These are phyloP conservation scores for Fusarium heterosporum DNA, from an alignment of 2,329 filamentous ascomycete species.

Conservation along the genomic window DNA sequence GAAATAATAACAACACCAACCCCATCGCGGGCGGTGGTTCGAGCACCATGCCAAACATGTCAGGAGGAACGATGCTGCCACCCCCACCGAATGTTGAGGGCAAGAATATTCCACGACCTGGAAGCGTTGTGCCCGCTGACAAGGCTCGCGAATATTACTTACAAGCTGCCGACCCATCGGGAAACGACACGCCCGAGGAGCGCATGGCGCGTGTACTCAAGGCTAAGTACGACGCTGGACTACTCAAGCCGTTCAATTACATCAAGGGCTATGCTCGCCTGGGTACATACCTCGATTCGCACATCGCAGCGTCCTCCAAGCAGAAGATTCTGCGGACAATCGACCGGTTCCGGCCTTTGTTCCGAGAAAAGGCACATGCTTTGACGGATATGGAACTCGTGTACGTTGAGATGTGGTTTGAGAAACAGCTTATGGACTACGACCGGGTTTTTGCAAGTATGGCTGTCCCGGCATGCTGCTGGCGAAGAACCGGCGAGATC, in stretches of 20 bases:
- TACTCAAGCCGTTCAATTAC: slow-evolving; percentile 98
- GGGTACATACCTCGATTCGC: slow-evolving; percentile 89
- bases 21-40: slow-evolving; percentile 42
- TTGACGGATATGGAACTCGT: slow-evolving; percentile 95
- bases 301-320: slow-evolving; percentile 84
- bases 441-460: slow-evolving; percentile 98
- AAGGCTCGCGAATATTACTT: slow-evolving; percentile 93
- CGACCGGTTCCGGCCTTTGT: slow-evolving; percentile 93
- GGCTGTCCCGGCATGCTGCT: slow-evolving; percentile 97
- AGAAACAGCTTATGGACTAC: slow-evolving; percentile 95
- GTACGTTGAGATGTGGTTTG: slow-evolving; percentile 99
- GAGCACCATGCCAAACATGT: slow-evolving; percentile 41
- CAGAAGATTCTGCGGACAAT: slow-evolving; percentile 93
- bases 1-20: slow-evolving; percentile 53
- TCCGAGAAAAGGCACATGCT: slow-evolving; percentile 91
- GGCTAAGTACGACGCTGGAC: slow-evolving; percentile 94
- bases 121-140: slow-evolving; percentile 73
- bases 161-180: slow-evolving; percentile 93
- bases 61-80: slow-evolving; percentile 59
- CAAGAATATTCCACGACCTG: slow-evolving; percentile 70
- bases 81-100: slow-evolving; percentile 59
- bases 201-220: slow-evolving; percentile 94
- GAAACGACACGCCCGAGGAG: slow-evolving; percentile 86
- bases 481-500: slow-evolving; percentile 96
- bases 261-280: slow-evolving; percentile 94